Evolutionary conservation across 2,329 filamentous ascomycete genomes (phyloP).

Genomic region (Emericellopsis cladophorae): DNA sequence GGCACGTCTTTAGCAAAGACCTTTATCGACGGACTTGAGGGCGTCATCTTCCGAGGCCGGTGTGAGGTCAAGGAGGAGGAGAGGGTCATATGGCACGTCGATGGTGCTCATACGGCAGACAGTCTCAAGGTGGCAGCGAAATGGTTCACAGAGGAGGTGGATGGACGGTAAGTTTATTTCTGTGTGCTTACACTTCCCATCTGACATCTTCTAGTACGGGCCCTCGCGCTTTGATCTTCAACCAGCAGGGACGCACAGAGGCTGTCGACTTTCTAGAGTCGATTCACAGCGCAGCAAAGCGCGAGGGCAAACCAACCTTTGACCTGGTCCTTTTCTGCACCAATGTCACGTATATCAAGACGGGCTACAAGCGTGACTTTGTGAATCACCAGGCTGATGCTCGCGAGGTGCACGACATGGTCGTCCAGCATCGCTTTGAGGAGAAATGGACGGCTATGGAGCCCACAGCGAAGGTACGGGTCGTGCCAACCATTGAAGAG

Average conservation of each 20-base stretch:
- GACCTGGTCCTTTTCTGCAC: conserved; percentile 73
- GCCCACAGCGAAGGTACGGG: conserved; percentile 27
- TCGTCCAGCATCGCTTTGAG: conserved; percentile 38
- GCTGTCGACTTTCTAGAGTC: conserved; percentile 39
- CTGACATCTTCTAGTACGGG: conserved; percentile 7
- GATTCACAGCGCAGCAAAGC: conserved; percentile 23
- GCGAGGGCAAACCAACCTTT: conserved; percentile 31
- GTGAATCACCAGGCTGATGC: conserved; percentile 42
- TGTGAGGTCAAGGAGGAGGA: conserved; percentile 51
- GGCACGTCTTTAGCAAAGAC: conserved; percentile 37
- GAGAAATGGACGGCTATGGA: conserved; percentile 37
- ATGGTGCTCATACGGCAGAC: conserved; percentile 87
- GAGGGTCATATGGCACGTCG: conserved; percentile 68
- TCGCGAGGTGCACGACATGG: conserved; percentile 35
- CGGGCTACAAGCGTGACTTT: conserved; percentile 43
- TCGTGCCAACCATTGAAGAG: conserved; percentile 40
- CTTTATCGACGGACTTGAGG: conserved; percentile 62
- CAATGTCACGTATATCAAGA: conserved; percentile 47
- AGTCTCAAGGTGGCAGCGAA: conserved; percentile 70
- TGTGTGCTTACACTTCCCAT: background rate
- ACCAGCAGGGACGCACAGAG: conserved; percentile 56
- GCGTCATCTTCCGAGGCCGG: conserved; percentile 66
- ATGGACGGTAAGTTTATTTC: conserved; percentile 12
- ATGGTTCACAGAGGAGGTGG: conserved; percentile 60
- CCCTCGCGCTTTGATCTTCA: conserved; percentile 63